These are phyloP conservation scores for Cytospora leucostoma DNA, from an alignment of 2,329 filamentous ascomycete species.

Conservation along the genomic window DNA sequence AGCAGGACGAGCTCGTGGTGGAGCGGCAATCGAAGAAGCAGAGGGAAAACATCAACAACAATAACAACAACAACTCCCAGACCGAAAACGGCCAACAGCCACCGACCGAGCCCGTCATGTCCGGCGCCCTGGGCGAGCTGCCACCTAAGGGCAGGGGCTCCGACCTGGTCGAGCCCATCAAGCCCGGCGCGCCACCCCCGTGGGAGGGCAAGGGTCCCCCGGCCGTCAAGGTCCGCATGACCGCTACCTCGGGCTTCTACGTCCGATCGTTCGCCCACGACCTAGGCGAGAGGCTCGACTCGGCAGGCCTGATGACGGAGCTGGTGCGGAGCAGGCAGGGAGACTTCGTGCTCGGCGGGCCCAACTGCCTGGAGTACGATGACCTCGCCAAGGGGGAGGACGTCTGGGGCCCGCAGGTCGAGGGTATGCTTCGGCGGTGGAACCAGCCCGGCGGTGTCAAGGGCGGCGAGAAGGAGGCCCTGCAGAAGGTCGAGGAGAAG, in stretches of 20 bases:
- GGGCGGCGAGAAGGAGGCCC: conserved; percentile 29
- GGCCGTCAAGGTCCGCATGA: conserved; percentile 83
- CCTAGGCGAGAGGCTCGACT: conserved; percentile 78
- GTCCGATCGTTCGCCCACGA: conserved; percentile 93
- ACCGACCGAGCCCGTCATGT: conserved; percentile 52
- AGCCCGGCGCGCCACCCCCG: conserved; percentile 51
- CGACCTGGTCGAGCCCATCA: conserved; percentile 55
- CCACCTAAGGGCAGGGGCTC: conserved; percentile 49
- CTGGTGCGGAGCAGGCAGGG: conserved; percentile 80
- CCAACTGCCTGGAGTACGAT: conserved; percentile 75
- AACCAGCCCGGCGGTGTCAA: conserved; percentile 29
- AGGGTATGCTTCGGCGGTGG: conserved; percentile 50
- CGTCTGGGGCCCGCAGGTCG: conserved; percentile 78
- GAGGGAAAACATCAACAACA: conserved; percentile 31
- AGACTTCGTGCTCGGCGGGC: conserved; percentile 70
- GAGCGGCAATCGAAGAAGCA: conserved; percentile 48
- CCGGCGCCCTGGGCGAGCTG: conserved; percentile 55
- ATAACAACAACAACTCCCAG: conserved; percentile 27
- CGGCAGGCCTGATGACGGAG: conserved; percentile 82
- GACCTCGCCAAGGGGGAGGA: conserved; percentile 76
- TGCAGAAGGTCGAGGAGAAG: conserved; percentile 24
- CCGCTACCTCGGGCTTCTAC: conserved; percentile 94
- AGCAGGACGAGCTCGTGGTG: conserved; percentile 57
- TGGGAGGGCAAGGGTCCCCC: conserved; percentile 67
- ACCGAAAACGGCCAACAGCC: conserved; percentile 29